phyloP scores from a whole-genome alignment of 2,329 filamentous ascomycete species.

The Juglanconis juglandina region DNA sequence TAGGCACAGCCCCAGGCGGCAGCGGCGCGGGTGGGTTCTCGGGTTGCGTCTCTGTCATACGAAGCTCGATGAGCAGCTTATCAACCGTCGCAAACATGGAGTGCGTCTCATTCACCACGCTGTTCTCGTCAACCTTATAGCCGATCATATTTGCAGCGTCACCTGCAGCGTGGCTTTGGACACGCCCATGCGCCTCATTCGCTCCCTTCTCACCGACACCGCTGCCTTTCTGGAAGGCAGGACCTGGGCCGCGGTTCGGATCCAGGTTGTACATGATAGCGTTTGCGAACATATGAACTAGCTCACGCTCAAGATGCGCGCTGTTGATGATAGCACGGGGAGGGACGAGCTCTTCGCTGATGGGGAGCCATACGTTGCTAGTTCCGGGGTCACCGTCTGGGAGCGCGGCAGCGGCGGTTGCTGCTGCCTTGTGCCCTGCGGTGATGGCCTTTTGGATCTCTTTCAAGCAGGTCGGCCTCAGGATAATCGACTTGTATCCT shows the following conservation, averaged over 20 bases:
- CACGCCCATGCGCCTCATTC: constrained; percentile 31
- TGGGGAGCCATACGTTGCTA: constrained; percentile 60
- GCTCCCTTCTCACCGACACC: constrained; percentile 31
- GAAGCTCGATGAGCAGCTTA: constrained; percentile 70
- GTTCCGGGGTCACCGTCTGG: constrained; percentile 56
- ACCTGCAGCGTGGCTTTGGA: constrained; percentile 17
- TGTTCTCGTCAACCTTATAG: constrained; percentile 74
- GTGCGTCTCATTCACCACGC: constrained; percentile 79
- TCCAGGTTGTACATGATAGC: constrained; percentile 98
- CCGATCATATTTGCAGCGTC: constrained; percentile 48
- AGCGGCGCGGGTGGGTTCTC: constrained; percentile 34
- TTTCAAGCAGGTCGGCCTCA: constrained; percentile 74
- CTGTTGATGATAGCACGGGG: constrained; percentile 91
- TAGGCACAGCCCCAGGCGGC: constrained; percentile 19
- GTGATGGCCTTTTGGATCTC: constrained; percentile 73
- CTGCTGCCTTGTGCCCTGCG: constrained; percentile 65
- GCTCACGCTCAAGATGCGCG: constrained; percentile 84
- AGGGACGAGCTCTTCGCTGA: constrained; percentile 74
- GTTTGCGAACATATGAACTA: constrained; percentile 96
- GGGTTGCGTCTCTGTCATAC: constrained; percentile 64
- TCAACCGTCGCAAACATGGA: constrained; percentile 90
- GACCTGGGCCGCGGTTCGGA: constrained; percentile 66
- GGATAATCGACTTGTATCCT: constrained; percentile 70
- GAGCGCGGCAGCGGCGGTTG: constrained; percentile 58
- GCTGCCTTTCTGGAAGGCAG: constrained; percentile 51